Evolutionary conservation across 192 early-diverging fungal species (phyloP).

Genomic region (Helicostylum pulchrum): DNA sequence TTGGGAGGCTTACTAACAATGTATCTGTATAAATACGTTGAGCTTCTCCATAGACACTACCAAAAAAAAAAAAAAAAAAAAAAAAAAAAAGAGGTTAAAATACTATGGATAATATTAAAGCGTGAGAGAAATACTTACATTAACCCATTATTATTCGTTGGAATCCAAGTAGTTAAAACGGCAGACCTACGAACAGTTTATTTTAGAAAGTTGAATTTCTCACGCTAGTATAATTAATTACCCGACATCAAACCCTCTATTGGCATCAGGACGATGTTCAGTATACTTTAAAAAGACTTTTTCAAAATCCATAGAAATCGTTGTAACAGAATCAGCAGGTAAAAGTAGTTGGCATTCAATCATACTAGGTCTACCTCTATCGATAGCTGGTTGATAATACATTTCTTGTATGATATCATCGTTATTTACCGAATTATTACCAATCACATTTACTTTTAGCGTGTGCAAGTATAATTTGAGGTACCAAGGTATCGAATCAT

Average conservation of each 20-base stretch:
- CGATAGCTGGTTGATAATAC: conserved; percentile 74
- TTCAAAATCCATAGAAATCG: conserved; percentile 79
- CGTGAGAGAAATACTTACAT: conserved; percentile 1
- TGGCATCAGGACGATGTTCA: conserved; percentile 95
- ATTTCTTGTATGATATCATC: conserved; percentile 52
- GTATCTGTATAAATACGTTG: conserved; percentile 78
- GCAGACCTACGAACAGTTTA: conserved; percentile 42
- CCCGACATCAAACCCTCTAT: conserved; percentile 92
- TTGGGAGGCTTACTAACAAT: conserved; percentile 85
- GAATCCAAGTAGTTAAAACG: conserved; percentile 44
- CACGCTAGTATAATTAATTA: conserved; percentile 16
- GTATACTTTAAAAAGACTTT: conserved; percentile 92
- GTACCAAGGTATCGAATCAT: conserved; percentile 90
- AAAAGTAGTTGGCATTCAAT: conserved; percentile 70
- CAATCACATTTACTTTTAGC: conserved; percentile 52
- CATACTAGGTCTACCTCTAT: conserved; percentile 76
- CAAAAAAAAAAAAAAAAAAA: neutral
- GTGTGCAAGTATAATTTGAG: conserved; percentile 90
- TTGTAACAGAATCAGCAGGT: conserved; percentile 65
- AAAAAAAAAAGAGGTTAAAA: neutral
- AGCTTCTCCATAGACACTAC: conserved; percentile 8
- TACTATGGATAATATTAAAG: neutral
- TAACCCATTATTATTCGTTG: conserved; percentile 9
- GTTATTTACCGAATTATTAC: conserved; percentile 11
- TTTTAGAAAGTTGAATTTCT: neutral